Conservation (phyloP, 805 yeast species). For the Ogataea neopini region DNA sequence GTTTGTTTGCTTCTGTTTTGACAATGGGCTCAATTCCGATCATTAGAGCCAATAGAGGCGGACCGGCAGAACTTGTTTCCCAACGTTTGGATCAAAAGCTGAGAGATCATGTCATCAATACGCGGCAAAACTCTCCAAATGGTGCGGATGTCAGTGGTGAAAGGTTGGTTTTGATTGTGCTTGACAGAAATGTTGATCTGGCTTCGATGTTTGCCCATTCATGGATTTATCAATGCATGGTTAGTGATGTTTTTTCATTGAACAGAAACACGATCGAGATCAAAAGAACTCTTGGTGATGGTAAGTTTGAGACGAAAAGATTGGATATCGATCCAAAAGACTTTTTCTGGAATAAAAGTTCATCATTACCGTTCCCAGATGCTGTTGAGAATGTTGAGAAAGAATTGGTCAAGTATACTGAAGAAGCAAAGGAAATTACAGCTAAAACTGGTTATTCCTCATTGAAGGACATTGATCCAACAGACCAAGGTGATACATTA, state of each 20-base stretch:
- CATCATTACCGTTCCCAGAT: slow-evolving; percentile 93
- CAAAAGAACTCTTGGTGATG: slow-evolving; percentile 33
- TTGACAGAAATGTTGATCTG: slow-evolving; percentile 88
- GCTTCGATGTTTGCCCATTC: slow-evolving; percentile 95
- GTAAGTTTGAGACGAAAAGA: slow-evolving; percentile 47
- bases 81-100: slow-evolving; percentile 79
- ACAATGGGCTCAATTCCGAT: slow-evolving; percentile 83
- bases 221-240: slow-evolving; percentile 97
- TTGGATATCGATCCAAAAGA: slow-evolving; percentile 92
- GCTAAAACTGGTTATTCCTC: slow-evolving; percentile 71
- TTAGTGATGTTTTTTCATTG: slow-evolving; percentile 85
- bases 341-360: slow-evolving; percentile 85
- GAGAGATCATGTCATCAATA: slow-evolving; percentile 81
- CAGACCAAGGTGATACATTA: slow-evolving; percentile 53
- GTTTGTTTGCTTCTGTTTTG: slow-evolving; percentile 75
- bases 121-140: slow-evolving; percentile 37
- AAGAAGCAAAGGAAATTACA: slow-evolving; percentile 85
- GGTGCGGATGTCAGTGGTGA: slow-evolving; percentile 33
- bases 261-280: slow-evolving; percentile 80
- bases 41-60: slow-evolving; percentile 86
- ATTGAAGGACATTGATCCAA: slow-evolving; percentile 72
- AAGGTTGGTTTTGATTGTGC: slow-evolving; percentile 73
- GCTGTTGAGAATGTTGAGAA: slow-evolving; percentile 96
- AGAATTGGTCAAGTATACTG: slow-evolving; percentile 77
- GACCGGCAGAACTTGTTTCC: slow-evolving; percentile 94